Evolutionary conservation across 139 green algal species (phyloP).

Genomic region (Chlorella sp.): DNA sequence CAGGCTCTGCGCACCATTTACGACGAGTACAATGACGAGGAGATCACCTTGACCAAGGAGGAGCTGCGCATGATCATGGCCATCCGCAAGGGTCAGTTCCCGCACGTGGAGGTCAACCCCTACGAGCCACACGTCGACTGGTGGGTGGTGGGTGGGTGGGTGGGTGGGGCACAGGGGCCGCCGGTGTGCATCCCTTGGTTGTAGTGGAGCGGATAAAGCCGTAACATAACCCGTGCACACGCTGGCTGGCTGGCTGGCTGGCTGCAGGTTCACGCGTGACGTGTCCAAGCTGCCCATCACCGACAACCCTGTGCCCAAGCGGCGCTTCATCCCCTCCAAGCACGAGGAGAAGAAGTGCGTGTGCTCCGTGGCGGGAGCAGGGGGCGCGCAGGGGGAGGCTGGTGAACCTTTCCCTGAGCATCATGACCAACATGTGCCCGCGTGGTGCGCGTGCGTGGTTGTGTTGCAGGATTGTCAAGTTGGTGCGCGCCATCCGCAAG

Average conservation of each 20-base stretch:
- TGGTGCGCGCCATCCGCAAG: slow-evolving; percentile 82
- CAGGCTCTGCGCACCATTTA: slow-evolving; percentile 81
- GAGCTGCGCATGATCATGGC: slow-evolving; percentile 89
- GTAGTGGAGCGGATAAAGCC: too few relatives aligned
- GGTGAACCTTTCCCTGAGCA: too few relatives aligned
- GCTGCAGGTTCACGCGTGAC: slow-evolving; percentile 80
- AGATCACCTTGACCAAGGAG: slow-evolving; percentile 77
- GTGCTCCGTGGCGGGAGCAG: too few relatives aligned
- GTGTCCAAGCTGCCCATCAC: slow-evolving; percentile 70
- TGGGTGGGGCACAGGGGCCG: too few relatives aligned
- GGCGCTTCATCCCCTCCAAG: slow-evolving; percentile 93
- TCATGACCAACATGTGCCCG: too few relatives aligned
- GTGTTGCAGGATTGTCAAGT: slow-evolving; percentile 57
- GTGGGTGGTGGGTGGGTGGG: too few relatives aligned
- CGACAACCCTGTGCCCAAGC: slow-evolving; percentile 86
- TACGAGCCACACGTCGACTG: slow-evolving; percentile 32
- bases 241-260: too few relatives aligned
- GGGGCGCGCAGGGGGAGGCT: too few relatives aligned
- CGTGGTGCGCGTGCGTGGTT: too few relatives aligned
- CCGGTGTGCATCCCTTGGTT: too few relatives aligned
- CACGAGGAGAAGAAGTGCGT: slow-evolving; percentile 92
- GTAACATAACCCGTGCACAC: too few relatives aligned
- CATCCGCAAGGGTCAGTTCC: slow-evolving; percentile 85
- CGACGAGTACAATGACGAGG: slow-evolving; percentile 97
- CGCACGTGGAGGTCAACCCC: slow-evolving; percentile 74